A percentile compares a stretch with the other conserved stretches of the same genome.
phyloP scores from a whole-genome alignment of 2,329 filamentous ascomycete genomes.

The Neofusicoccum sp. region DNA sequence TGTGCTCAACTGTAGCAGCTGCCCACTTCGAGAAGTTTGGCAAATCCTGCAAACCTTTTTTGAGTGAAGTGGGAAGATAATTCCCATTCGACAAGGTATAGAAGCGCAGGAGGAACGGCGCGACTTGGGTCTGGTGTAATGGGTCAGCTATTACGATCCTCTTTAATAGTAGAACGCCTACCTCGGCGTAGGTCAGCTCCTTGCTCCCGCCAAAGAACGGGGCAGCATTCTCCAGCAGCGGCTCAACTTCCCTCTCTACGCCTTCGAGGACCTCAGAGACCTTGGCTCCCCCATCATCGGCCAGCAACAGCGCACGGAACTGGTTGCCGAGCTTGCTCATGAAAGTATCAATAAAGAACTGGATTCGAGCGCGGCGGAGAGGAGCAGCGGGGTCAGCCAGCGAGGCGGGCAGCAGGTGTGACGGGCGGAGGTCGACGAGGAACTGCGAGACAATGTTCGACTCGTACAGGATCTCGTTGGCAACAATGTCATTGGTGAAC shows the following conservation, averaged over 20 bases:
- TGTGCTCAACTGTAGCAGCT: slow-evolving; percentile 56
- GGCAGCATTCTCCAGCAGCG: slow-evolving; percentile 52
- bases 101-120: slow-evolving; percentile 65
- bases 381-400: slow-evolving; percentile 53
- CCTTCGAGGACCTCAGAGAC: slow-evolving; percentile 53
- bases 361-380: slow-evolving; percentile 63
- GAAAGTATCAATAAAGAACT: slow-evolving; percentile 72
- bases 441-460: slow-evolving; percentile 73
- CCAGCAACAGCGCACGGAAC: slow-evolving; percentile 45
- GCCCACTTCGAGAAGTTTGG: slow-evolving; percentile 70
- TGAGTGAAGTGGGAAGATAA: slow-evolving; percentile 52
- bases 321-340: slow-evolving; percentile 58
- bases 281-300: slow-evolving; percentile 47
- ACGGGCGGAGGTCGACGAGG: slow-evolving; percentile 66
- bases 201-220: slow-evolving; percentile 48
- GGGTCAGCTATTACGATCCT: not conserved
- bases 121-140: slow-evolving; percentile 54
- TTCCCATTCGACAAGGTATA: slow-evolving; percentile 53
- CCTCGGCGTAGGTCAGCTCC: slow-evolving; percentile 71
- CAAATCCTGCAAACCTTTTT: slow-evolving; percentile 51
- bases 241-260: slow-evolving; percentile 70
- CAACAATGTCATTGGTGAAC: slow-evolving; percentile 52
- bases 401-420: slow-evolving; percentile 61
- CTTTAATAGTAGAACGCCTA: slow-evolving; percentile 34
- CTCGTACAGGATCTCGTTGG: slow-evolving; percentile 66